phyloP scores from a whole-genome alignment of 352 stramenopile species.

The Phytophthora sp. region DNA sequence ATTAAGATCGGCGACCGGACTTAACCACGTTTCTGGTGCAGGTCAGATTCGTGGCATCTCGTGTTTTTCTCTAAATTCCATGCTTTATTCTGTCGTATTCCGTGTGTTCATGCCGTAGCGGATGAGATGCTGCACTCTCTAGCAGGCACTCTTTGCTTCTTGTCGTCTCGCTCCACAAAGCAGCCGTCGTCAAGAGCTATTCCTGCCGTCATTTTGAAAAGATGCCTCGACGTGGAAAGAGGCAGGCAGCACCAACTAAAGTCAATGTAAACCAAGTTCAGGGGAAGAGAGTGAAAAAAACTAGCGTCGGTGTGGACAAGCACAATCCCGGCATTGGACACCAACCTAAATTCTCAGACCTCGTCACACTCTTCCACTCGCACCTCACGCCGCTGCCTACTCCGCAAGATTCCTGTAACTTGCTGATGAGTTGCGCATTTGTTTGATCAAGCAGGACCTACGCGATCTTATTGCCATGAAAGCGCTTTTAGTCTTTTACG shows the following conservation, averaged over 20 bases:
- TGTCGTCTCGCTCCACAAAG: not conserved
- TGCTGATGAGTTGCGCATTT: not conserved
- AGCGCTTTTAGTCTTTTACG: not conserved
- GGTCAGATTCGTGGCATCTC: not conserved
- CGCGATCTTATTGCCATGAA: constrained; percentile 2
- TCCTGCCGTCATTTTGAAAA: not conserved
- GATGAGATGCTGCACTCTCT: no score
- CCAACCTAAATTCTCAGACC: not conserved
- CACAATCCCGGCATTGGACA: not conserved
- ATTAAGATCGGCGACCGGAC: constrained; percentile 60
- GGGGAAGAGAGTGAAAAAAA: not conserved
- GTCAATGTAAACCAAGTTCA: not conserved
- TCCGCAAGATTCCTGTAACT: not conserved
- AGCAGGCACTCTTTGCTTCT: no score
- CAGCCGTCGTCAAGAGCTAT: not conserved
- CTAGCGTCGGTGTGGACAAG: not conserved
- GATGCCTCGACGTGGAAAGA: not conserved
- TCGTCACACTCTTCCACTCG: constrained; percentile 4
- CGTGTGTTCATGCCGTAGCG: no score
- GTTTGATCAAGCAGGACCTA: not conserved
- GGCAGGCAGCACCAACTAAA: not conserved
- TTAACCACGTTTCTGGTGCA: constrained; percentile 10
- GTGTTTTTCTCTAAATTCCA: constrained; percentile 1
- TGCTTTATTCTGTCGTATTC: no score
- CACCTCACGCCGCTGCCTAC: constrained; percentile 1